These are phyloP conservation scores for Epichloe sibirici DNA, from an alignment of 2,329 filamentous ascomycete genomes.

Conservation along the genomic window DNA sequence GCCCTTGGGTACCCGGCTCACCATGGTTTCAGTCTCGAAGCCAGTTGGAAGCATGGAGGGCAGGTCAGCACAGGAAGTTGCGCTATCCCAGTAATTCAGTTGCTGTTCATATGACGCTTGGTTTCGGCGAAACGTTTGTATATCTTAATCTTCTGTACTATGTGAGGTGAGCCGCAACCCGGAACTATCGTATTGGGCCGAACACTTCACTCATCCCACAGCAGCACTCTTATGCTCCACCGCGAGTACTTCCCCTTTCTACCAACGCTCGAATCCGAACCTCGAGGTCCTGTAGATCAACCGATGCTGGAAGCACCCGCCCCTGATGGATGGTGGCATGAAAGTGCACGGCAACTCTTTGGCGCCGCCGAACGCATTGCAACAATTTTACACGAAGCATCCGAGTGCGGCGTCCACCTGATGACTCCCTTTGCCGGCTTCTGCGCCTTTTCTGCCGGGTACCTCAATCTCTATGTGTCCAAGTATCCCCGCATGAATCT, in stretches of 20 bases:
- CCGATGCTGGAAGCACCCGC: slow-evolving; percentile 25
- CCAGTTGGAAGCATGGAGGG: slow-evolving; percentile 23
- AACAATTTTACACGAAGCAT: slow-evolving; percentile 23
- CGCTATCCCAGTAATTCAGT: slow-evolving; percentile 26
- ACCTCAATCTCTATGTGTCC: slow-evolving; percentile 28
- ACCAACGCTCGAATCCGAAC: slow-evolving; percentile 21
- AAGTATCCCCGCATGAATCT: slow-evolving; percentile 30
- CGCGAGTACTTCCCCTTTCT: slow-evolving; percentile 33
- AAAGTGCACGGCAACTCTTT: slow-evolving; percentile 25
- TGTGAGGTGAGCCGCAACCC: slow-evolving; percentile 20
- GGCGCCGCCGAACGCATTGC: slow-evolving; percentile 23
- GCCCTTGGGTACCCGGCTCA: slow-evolving; percentile 25
- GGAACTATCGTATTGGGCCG: not conserved
- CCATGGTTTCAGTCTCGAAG: slow-evolving; percentile 20
- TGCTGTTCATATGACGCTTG: slow-evolving; percentile 25
- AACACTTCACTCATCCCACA: not conserved
- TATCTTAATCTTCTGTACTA: slow-evolving; percentile 33
- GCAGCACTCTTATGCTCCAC: slow-evolving; percentile 28
- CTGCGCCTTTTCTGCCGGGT: slow-evolving; percentile 32
- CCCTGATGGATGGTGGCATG: slow-evolving; percentile 27
- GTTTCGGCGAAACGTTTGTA: slow-evolving; percentile 28
- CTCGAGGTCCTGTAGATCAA: slow-evolving; percentile 27
- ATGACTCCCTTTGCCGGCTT: slow-evolving; percentile 32
- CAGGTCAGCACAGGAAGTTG: slow-evolving; percentile 21
- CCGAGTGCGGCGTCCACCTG: slow-evolving; percentile 22